Base-by-base conservation (phyloP, 768 basidiomycete species). In the Termitomyces sp. region DNA sequence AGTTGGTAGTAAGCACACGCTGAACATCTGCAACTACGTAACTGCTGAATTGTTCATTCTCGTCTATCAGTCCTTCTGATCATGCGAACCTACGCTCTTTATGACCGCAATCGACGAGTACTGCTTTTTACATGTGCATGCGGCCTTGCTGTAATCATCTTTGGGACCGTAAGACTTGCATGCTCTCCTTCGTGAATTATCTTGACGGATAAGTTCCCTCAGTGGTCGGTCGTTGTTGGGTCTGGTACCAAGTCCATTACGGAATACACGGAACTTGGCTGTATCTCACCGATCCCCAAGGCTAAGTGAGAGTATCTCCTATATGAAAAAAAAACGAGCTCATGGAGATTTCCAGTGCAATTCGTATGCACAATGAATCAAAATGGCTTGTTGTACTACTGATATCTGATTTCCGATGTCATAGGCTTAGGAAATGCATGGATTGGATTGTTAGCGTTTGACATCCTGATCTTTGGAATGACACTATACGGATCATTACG, bases 11-110 rank as follows among this genome's bases (percentile, higher is more conserved):
- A 56, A 50, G 43, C 18, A 18, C n/a, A n/a, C 23, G 11, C 46
- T 6, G 25, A 7, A 27, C 23, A 9, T 31, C 20, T 5, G 1
- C n/a, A 25, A 18, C 7, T 5, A n/a, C n/a, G n/a, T n/a, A n/a
- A n/a, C n/a, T n/a, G n/a, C n/a, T n/a, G n/a, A n/a, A n/a, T 41
- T 10, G n/a, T n/a, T n/a, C n/a, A n/a, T 39, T 33, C 3, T 23
- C 32, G 44, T 1, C 7, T 5, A 27, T 12, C 32, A 76, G 75
- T 68, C 13, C 63, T 76, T 27, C 67, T 75, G 18, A 73, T 75
- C 18, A 68, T 73, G 59, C 63, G 76, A 25, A 76, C 73, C 13
- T 73, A 74, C 54, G 77, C 76, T 20, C 64, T 79, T 0, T 79
- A 76, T 54, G 66, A 63, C 1, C 68, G 69, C n/a, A 70, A 44